Conservation (phyloP, 2,329 filamentous ascomycete species). For the Alternaria arborescens region DNA sequence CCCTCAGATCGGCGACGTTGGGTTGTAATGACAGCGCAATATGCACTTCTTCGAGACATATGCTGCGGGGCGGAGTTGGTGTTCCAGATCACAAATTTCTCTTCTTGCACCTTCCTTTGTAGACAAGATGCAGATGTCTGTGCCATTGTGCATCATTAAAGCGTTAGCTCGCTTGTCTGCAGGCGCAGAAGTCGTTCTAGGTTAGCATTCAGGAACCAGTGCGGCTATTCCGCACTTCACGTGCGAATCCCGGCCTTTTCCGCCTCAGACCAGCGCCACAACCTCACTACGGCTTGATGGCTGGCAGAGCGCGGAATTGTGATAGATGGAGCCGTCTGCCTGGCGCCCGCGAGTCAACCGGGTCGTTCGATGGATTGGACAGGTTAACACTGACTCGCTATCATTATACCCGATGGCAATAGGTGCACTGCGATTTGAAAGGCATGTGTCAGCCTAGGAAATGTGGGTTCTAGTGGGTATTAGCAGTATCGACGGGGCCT, state of each 20-base stretch:
- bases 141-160: constrained; percentile 10
- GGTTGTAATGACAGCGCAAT: constrained; percentile 9
- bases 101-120: constrained; percentile 16
- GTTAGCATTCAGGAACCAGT: constrained; percentile 20
- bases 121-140: constrained; percentile 15
- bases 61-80: constrained; percentile 16
- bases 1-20: constrained; percentile 14
- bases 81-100: constrained; percentile 7
- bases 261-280: constrained; percentile 8
- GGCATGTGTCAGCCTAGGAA: constrained; percentile 11
- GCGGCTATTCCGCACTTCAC: constrained; percentile 3
- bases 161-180: constrained; percentile 8
- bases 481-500: constrained; percentile 5
- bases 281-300: constrained; percentile 6
- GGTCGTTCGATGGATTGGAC: constrained; percentile 10
- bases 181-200: constrained; percentile 12
- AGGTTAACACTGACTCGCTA: constrained; percentile 15
- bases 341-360: constrained; percentile 12
- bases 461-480: constrained; percentile 19
- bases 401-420: constrained; percentile 14
- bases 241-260: constrained; percentile 8
- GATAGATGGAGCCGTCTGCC: background rate
- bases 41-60: constrained; percentile 8
- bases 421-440: constrained; percentile 13
- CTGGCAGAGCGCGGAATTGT: constrained; percentile 9